Percentiles rank a stretch among this genome's conserved stretches.
Conservation (phyloP, 1,284 basidiomycete genomes). For the Microbotryomycetes sp. region DNA sequence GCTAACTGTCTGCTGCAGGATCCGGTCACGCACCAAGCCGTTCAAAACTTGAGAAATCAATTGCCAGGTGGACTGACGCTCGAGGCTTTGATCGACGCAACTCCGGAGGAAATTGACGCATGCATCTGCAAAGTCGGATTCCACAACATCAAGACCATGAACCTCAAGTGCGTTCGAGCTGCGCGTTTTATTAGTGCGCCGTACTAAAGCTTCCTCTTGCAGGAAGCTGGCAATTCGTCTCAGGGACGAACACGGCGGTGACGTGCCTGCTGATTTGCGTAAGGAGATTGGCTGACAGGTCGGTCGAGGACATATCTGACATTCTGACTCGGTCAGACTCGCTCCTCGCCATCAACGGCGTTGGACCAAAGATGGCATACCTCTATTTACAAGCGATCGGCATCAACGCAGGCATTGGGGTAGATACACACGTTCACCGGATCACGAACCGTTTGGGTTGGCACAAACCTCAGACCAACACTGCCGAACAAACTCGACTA, state of each 20-base stretch:
- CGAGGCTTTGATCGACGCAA: slow-evolving; percentile 59
- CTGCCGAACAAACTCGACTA: slow-evolving; percentile 76
- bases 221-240: slow-evolving; percentile 17
- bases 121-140: slow-evolving; percentile 45
- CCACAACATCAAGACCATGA: slow-evolving; percentile 40
- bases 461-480: slow-evolving; percentile 76
- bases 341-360: slow-evolving; percentile 71
- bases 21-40: slow-evolving; percentile 76
- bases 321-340: slow-evolving; percentile 4
- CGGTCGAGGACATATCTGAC: background rate
- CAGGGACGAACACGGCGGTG: slow-evolving; percentile 47
- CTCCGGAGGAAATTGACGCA: slow-evolving; percentile 51
- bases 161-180: slow-evolving; percentile 4
- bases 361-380: slow-evolving; percentile 83
- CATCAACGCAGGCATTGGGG: slow-evolving; percentile 20
- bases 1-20: slow-evolving; percentile 39
- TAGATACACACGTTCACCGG: slow-evolving; percentile 75
- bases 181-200: background rate
- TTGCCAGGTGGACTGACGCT: slow-evolving; percentile 72
- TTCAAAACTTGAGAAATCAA: slow-evolving; percentile 62
- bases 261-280: slow-evolving; percentile 54
- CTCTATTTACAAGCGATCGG: slow-evolving; percentile 23
- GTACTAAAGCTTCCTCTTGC: background rate
- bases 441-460: slow-evolving; percentile 88
- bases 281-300: slow-evolving; percentile 1